Conservation (phyloP, 2,329 filamentous ascomycete species). For the Ilyonectria mors-panacis region DNA sequence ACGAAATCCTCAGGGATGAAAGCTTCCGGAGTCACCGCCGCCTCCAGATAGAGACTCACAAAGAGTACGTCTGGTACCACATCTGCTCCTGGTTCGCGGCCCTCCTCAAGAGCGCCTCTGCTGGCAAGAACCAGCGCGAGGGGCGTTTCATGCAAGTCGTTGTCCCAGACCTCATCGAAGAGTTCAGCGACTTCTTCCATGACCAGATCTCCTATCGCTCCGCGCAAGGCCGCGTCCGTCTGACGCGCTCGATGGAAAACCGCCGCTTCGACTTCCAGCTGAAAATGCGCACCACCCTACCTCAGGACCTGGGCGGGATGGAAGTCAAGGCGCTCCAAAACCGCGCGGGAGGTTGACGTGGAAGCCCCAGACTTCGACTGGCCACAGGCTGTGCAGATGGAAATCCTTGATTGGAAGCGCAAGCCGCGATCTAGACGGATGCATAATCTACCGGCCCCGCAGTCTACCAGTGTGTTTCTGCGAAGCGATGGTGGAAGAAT, state of each 20-base stretch:
- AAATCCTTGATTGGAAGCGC: slow-evolving; percentile 45
- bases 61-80: slow-evolving; percentile 52
- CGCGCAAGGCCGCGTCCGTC: slow-evolving; percentile 48
- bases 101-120: slow-evolving; percentile 48
- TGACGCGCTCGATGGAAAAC: slow-evolving; percentile 43
- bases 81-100: slow-evolving; percentile 48
- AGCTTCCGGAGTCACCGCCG: slow-evolving; percentile 44
- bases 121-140: slow-evolving; percentile 40
- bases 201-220: slow-evolving; percentile 51
- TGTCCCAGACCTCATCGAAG: slow-evolving; percentile 52
- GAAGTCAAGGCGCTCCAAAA: slow-evolving; percentile 31
- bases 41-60: slow-evolving; percentile 47
- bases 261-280: slow-evolving; percentile 42
- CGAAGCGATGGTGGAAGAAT: slow-evolving; percentile 48
- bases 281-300: slow-evolving; percentile 46
- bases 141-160: slow-evolving; percentile 36
- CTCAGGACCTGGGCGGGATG: slow-evolving; percentile 42
- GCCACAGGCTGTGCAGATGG: slow-evolving; percentile 42
- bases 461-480: too few species aligned
- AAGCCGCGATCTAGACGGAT: slow-evolving; percentile 29
- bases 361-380: slow-evolving; percentile 43
- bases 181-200: slow-evolving; percentile 54
- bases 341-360: slow-evolving; percentile 26
- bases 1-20: slow-evolving; percentile 52
- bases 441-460: too few species aligned